Conservation (phyloP, 2,329 filamentous ascomycete genomes). For the Apiospora hydei region DNA sequence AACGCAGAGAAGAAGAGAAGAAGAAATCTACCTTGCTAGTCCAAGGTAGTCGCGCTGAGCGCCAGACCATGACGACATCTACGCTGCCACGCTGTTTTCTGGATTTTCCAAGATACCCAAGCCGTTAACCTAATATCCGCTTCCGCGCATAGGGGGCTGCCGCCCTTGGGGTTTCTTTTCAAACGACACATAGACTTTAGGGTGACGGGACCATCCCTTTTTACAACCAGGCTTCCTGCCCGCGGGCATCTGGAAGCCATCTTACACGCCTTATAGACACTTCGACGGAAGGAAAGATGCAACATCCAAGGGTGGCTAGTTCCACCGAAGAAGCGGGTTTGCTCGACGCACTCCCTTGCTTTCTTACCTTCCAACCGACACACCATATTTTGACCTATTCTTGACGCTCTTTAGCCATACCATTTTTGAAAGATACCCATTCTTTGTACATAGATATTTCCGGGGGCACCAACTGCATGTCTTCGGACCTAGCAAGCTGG, state of each 20-base stretch:
- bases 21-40: constrained; percentile 11
- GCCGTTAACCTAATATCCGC: neutral
- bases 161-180: constrained; percentile 7
- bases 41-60: constrained; percentile 37
- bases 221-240: neutral
- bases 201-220: neutral
- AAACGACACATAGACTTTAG: constrained; percentile 4
- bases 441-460: constrained; percentile 24
- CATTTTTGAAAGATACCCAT: constrained; percentile 14
- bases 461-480: neutral
- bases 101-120: constrained; percentile 37
- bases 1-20: neutral
- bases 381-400: neutral
- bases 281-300: neutral
- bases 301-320: constrained; percentile 14
- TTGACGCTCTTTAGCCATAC: constrained; percentile 12
- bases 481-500: neutral
- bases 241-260: neutral
- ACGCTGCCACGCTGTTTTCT: constrained; percentile 32
- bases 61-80: constrained; percentile 37
- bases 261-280: neutral
- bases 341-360: constrained; percentile 16
- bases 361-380: neutral
- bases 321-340: constrained; percentile 13
- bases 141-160: constrained; percentile 3